A percentile compares a stretch with the other conserved stretches of the same genome.
These are phyloP conservation scores for Sedum album DNA, from an alignment of 164 flowering plant genomes.

Conservation along the genomic window DNA sequence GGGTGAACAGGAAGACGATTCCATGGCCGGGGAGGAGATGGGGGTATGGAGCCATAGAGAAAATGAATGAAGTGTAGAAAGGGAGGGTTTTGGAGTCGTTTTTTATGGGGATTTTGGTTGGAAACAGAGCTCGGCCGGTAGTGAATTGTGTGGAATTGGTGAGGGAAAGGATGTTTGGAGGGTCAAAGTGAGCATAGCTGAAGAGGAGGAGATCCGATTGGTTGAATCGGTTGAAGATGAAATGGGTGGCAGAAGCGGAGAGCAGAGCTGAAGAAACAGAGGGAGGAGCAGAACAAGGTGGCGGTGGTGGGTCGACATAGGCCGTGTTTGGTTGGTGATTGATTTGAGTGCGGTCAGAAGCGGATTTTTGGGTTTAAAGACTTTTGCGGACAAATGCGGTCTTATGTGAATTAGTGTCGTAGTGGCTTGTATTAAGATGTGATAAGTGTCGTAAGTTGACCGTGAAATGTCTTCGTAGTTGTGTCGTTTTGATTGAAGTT, in stretches of 20 bases:
- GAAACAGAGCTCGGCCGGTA: slow-evolving; percentile 51
- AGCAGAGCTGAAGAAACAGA: neutral
- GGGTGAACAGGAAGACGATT: slow-evolving; percentile 40
- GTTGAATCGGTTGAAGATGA: slow-evolving; percentile 2
- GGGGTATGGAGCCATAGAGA: slow-evolving; percentile 44
- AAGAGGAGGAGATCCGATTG: slow-evolving; percentile 43
- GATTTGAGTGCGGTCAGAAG: too few species aligned
- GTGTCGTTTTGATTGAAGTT: too few species aligned
- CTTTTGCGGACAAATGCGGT: neutral
- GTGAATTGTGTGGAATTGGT: slow-evolving; percentile 30
- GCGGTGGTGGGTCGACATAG: neutral
- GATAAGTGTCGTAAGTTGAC: too few species aligned
- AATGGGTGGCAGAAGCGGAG: neutral
- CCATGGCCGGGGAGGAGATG: slow-evolving; percentile 45
- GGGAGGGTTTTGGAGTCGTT: slow-evolving; percentile 32
- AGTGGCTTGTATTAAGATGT: too few species aligned
- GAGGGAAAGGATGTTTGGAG: slow-evolving; percentile 32
- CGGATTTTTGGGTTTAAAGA: neutral
- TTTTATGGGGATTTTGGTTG: slow-evolving; percentile 19
- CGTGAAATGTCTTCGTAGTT: too few species aligned
- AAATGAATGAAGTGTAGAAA: slow-evolving; percentile 62
- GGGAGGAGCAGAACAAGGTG: neutral
- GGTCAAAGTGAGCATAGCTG: slow-evolving; percentile 31
- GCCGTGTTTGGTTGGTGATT: neutral
- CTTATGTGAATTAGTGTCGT: neutral